phyloP scores from a whole-genome alignment of 2,329 filamentous ascomycete species.

The Colletotrichum sp. region DNA sequence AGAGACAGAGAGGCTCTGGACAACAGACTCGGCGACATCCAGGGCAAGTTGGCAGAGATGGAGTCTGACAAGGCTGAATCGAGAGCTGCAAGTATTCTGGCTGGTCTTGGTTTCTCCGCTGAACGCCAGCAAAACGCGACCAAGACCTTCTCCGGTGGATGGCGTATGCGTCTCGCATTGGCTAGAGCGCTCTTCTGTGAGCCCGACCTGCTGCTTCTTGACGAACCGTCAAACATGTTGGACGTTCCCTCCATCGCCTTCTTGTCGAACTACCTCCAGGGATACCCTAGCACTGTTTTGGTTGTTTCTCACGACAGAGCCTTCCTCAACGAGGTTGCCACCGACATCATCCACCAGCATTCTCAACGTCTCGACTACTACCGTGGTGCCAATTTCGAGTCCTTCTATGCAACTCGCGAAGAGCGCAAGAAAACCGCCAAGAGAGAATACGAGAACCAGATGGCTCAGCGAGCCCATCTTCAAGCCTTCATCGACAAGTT shows the following conservation, averaged over 20 bases:
- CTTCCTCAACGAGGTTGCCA: slow-evolving; percentile 98
- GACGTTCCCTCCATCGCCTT: slow-evolving; percentile 99
- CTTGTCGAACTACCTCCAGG: slow-evolving; percentile 92
- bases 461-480: slow-evolving; percentile 89
- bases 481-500: slow-evolving; percentile 99
- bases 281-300: slow-evolving; percentile 91
- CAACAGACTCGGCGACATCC: slow-evolving; percentile 87
- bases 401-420: slow-evolving; percentile 96
- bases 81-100: slow-evolving; percentile 92
- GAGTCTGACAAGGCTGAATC: slow-evolving; percentile 98
- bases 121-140: slow-evolving; percentile 93
- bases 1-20: slow-evolving; percentile 89
- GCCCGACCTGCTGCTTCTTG: slow-evolving; percentile 91
- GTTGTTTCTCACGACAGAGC: slow-evolving; percentile 99
- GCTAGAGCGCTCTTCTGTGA: slow-evolving; percentile 97
- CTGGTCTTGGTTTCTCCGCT: slow-evolving; percentile 93
- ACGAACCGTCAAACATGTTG: slow-evolving; percentile 99
- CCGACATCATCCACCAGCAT: slow-evolving; percentile 98
- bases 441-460: slow-evolving; percentile 98
- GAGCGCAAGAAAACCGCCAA: slow-evolving; percentile 96
- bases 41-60: slow-evolving; percentile 94
- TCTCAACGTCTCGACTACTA: slow-evolving; percentile 98
- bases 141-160: slow-evolving; percentile 99
- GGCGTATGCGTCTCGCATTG: slow-evolving; percentile 96
- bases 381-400: slow-evolving; percentile 95